Base-by-base conservation (phyloP, 2,329 filamentous ascomycete genomes). In the Phialophora chinensis region DNA sequence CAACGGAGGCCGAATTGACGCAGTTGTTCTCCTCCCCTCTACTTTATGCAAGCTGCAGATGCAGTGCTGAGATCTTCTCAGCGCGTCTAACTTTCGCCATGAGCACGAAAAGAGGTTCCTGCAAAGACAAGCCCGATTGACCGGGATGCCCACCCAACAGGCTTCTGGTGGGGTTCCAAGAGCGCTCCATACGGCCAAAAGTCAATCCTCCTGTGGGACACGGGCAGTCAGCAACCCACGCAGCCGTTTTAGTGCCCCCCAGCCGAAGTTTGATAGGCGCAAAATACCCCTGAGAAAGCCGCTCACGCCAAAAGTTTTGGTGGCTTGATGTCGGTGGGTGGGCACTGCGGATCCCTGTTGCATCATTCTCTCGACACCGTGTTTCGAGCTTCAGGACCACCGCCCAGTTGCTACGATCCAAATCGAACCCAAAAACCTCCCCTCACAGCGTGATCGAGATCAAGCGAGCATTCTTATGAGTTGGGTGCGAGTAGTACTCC, bases 1-100 rank as follows among this genome's bases (percentile, higher is more conserved):
- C 20, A 33, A 52, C 57, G 57, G 57, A 60, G 57, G 57, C 57
- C 57, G 57, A 35, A n/a, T 14, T 49, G 42, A 29, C 23, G 57
- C 27, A 35, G 31, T 20, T 4, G 27, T 52, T 4, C 42, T 23
- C 44, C 57, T 47, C 55, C 44, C 38, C 20, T 50, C 47, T 29
- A n/a, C 20, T 60, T 49, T 60, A 60, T 60, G 44, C 57, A 50
- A 31, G 6, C 42, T 60, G 57, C 57, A 60, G 3, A 29, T 25
- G 42, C 14, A 8, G 38, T 42, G 38, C 38, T 17, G 38, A 42
- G 17, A 44, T 44, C 14, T 20, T 29, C 56, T 31, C 44, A 23
- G 56, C 12, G 47, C 57, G 20, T 23, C n/a, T 42, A 58, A 35
- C 31, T 42, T 58, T 38, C 12, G 29, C n/a, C 20, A 31, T 50